Conservation (phyloP, 2,329 filamentous ascomycete genomes). For the Endocalyx cinctus region DNA sequence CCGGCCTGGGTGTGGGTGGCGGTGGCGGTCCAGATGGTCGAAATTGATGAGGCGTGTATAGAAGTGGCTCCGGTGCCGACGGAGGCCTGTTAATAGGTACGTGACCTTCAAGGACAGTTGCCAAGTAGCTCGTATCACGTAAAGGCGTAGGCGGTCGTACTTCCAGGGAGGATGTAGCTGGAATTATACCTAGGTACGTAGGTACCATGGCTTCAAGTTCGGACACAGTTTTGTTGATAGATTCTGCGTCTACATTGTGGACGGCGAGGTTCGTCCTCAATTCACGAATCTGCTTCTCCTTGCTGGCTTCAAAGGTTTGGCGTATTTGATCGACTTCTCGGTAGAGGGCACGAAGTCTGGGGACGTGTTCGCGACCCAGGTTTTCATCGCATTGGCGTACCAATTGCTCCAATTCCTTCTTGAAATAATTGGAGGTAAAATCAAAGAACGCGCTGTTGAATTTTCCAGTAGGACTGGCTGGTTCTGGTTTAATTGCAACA, state of each 20-base stretch:
- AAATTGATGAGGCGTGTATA: not conserved
- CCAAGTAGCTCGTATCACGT: conserved; percentile 16
- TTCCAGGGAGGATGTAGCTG: conserved; percentile 16
- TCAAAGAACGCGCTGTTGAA: conserved; percentile 20
- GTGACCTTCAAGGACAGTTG: conserved; percentile 13
- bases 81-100: not conserved
- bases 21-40: too few species aligned
- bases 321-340: conserved; percentile 21
- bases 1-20: too few species aligned
- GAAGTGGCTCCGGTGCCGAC: too few species aligned
- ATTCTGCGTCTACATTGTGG: conserved; percentile 16
- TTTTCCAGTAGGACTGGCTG: conserved; percentile 12
- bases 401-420: conserved; percentile 19
- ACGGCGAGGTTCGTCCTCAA: conserved; percentile 18
- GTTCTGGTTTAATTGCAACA: too few species aligned
- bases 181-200: conserved; percentile 18
- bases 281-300: conserved; percentile 15
- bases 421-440: conserved; percentile 21
- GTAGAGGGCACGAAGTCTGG: conserved; percentile 18
- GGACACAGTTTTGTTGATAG: conserved; percentile 15
- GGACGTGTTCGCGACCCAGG: conserved; percentile 20
- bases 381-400: conserved; percentile 19
- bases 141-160: conserved; percentile 11
- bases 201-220: conserved; percentile 16
- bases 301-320: conserved; percentile 18